Evolutionary conservation across 169 alveolate genomes (phyloP).

Genomic region (Fabrea salina): DNA sequence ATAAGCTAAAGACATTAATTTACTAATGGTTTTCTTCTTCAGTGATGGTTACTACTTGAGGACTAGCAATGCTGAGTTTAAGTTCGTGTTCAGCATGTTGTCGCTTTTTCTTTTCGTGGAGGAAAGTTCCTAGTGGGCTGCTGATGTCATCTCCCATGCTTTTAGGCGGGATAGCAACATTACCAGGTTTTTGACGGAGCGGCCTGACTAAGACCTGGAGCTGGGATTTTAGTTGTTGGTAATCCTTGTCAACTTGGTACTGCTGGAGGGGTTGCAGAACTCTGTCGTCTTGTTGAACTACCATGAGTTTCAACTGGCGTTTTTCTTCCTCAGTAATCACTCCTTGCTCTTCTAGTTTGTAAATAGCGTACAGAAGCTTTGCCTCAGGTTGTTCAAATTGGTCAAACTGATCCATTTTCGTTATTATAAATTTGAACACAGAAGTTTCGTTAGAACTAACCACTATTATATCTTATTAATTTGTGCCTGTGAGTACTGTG

Average conservation of each 20-base stretch:
- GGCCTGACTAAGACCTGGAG: not conserved
- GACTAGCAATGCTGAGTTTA: too few species aligned
- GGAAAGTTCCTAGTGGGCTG: constrained; percentile 21
- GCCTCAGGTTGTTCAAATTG: too few species aligned
- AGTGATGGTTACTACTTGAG: too few species aligned
- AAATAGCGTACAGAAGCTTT: constrained; percentile 12
- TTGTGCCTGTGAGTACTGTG: too few species aligned
- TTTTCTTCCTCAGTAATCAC: not conserved
- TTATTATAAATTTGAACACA: too few species aligned
- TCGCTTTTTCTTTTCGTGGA: constrained; percentile 25
- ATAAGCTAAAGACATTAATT: too few species aligned
- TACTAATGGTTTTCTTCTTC: too few species aligned
- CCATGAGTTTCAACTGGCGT: not conserved
- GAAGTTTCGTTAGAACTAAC: too few species aligned
- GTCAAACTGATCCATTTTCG: too few species aligned
- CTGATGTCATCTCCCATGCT: not conserved
- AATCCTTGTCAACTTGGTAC: constrained; percentile 2
- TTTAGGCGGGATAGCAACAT: not conserved
- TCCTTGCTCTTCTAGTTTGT: not conserved
- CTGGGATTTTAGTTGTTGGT: not conserved
- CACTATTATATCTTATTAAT: too few species aligned
- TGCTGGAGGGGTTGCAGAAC: not conserved
- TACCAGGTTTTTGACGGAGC: not conserved
- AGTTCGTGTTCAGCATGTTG: constrained; percentile 26
- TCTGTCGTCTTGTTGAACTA: not conserved